Evolutionary conservation across 2,329 filamentous ascomycete genomes (phyloP), one percentile per base, ranked within the genome.

Genomic region (Fusarium phyllophilum): DNA sequence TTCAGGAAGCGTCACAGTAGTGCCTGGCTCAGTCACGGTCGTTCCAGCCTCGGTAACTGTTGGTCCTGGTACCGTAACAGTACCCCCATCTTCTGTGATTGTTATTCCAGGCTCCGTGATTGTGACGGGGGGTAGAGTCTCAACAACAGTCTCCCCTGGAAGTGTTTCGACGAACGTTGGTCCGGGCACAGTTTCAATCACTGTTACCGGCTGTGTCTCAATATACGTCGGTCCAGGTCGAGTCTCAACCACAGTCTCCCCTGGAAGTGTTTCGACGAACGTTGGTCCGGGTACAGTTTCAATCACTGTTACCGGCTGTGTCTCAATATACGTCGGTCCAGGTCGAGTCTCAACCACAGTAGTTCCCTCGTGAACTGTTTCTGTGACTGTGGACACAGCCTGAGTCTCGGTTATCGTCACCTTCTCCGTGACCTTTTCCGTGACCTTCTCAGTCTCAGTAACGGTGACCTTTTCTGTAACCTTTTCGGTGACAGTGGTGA

Each of bases 71-170:
- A 66, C 34, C 2, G 66, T 70, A n/a, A 70, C 38, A 8, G 67
- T 70, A 11, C 26, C 45, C 22, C 66, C 66, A 5, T 51, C 57
- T 38, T 69, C 59, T 8, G 69, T 72, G 22, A 69, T 33, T 26
- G 70, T 73, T 17, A 59, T 45, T 34, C 68, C 69, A 15, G 59
- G 58, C 31, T 65, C 59, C 12, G 69, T 72, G 26, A 70, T 33
- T 17, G 70, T 73, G 24, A 61, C 29, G 9, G 67, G 66, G 6
- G 29, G 33, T 5, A 61, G 46, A 56, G 56, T 49, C 34, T 62
- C 44, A 6, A 63, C 63, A 15, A 74, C 36, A 20, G 69, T 73
- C 20, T 39, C 57, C 38, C 65, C 65, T 22, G 45, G 52, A 17
- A 46, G 62, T 29, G 68, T 67, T 29, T 45, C 59, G 4, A 59